These are phyloP conservation scores for Podospora comata DNA, from an alignment of 495 filamentous ascomycete genomes.

Conservation along the genomic window DNA sequence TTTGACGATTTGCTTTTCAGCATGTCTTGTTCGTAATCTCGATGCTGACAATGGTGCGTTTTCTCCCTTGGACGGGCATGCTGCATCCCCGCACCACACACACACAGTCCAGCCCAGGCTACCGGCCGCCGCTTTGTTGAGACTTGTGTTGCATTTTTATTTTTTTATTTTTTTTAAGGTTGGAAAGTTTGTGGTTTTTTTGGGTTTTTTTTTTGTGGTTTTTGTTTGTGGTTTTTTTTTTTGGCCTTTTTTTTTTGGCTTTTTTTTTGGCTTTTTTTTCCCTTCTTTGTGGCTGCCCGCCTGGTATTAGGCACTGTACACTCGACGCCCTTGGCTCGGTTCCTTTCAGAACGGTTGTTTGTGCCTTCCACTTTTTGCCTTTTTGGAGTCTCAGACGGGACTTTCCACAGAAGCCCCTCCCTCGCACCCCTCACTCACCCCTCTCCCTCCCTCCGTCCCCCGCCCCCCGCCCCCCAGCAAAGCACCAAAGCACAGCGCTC, in stretches of 20 bases:
- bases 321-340: background rate
- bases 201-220: too few species aligned
- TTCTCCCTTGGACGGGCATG: background rate
- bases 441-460: background rate
- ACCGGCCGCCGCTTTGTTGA: background rate
- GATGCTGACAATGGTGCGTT: background rate
- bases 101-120: background rate
- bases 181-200: background rate
- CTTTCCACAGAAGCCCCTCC: too few species aligned
- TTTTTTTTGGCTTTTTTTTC: too few species aligned
- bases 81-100: background rate
- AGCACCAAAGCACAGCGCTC: too few species aligned
- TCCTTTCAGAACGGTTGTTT: background rate
- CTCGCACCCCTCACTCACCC: background rate
- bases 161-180: too few species aligned
- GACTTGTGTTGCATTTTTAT: background rate
- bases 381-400: too few species aligned
- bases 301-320: background rate
- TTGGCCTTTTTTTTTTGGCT: too few species aligned
- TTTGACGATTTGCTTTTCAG: background rate
- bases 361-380: background rate
- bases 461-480: too few species aligned
- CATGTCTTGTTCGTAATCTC: background rate
- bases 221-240: too few species aligned
- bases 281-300: background rate